Conservation (phyloP, 106 monocot genomes). For the Posidonia australis region DNA sequence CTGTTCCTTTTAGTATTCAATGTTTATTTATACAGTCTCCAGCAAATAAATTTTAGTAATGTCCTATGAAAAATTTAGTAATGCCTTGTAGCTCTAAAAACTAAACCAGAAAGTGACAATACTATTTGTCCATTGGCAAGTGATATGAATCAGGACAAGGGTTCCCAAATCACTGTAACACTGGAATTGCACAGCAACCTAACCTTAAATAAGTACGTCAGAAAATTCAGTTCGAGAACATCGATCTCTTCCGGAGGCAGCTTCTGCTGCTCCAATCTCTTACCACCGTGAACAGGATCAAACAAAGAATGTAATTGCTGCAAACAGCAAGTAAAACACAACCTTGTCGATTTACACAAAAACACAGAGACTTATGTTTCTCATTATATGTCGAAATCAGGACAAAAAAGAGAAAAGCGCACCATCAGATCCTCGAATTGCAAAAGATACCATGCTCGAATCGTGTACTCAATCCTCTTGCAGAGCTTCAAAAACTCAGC, state of each 20-base stretch:
- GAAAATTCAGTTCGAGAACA: constrained; percentile 63
- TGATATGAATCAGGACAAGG: too few relatives aligned
- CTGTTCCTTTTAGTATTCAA: too few relatives aligned
- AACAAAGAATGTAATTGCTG: constrained; percentile 77
- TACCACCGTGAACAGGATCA: constrained; percentile 54
- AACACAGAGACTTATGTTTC: neutral
- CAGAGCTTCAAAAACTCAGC: constrained; percentile 59
- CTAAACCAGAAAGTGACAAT: too few relatives aligned
- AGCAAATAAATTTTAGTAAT: too few relatives aligned
- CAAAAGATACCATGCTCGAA: constrained; percentile 72
- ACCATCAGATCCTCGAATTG: constrained; percentile 81
- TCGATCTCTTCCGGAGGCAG: constrained; percentile 46
- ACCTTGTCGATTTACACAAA: neutral
- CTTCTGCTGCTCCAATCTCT: constrained; percentile 50
- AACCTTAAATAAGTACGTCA: constrained; percentile 59
- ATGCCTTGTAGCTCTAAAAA: too few relatives aligned
- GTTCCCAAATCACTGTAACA: too few relatives aligned
- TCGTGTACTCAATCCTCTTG: constrained; percentile 64
- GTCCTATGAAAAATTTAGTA: too few relatives aligned
- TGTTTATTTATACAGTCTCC: too few relatives aligned
- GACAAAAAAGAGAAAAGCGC: neutral
- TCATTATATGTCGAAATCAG: too few relatives aligned
- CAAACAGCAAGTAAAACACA: constrained; percentile 3
- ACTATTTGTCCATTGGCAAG: too few relatives aligned
- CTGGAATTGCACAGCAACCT: neutral